Percentiles rank a stretch among this genome's conserved stretches.
phyloP scores from a whole-genome alignment of 2,329 filamentous ascomycete genomes.

The Clonostachys sp. region DNA sequence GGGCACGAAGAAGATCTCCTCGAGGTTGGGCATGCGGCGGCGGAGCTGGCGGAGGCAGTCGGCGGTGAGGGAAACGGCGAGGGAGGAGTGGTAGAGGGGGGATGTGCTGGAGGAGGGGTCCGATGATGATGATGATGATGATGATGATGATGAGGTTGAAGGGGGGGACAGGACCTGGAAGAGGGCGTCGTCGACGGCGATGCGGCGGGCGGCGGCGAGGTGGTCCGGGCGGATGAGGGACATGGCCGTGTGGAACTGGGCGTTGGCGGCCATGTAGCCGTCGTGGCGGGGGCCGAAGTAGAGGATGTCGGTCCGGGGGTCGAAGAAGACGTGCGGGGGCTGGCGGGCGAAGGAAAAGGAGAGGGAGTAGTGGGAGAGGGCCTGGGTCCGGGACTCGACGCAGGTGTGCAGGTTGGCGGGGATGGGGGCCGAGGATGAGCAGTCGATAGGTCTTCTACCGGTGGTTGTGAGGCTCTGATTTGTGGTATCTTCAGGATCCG shows the following conservation, averaged over 20 bases:
- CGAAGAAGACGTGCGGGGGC: conserved; percentile 33
- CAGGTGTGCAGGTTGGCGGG: conserved; percentile 40
- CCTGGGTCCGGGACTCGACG: conserved; percentile 38
- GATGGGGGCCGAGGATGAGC: conserved; percentile 32
- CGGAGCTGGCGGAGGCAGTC: conserved; percentile 32
- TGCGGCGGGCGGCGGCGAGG: conserved; percentile 29
- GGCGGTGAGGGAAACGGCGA: conserved; percentile 30
- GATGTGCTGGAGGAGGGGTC: background rate
- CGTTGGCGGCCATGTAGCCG: conserved; percentile 37
- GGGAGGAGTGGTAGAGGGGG: conserved; percentile 13
- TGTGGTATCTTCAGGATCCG: background rate
- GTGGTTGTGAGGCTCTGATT: background rate
- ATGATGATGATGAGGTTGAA: background rate
- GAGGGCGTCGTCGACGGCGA: conserved; percentile 40
- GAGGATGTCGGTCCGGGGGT: conserved; percentile 33
- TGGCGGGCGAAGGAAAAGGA: conserved; percentile 22
- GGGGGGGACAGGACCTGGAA: conserved; percentile 19
- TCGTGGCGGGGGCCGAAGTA: conserved; percentile 37
- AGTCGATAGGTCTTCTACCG: conserved; percentile 17
- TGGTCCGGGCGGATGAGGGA: conserved; percentile 33
- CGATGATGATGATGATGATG: background rate
- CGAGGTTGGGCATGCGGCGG: conserved; percentile 28
- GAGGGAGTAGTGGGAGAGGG: conserved; percentile 36
- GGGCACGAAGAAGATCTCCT: conserved; percentile 39
- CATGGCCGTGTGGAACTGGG: conserved; percentile 39